Evolutionary conservation across 768 basidiomycete genomes (phyloP).

Genomic region (Boletus rex-veris): DNA sequence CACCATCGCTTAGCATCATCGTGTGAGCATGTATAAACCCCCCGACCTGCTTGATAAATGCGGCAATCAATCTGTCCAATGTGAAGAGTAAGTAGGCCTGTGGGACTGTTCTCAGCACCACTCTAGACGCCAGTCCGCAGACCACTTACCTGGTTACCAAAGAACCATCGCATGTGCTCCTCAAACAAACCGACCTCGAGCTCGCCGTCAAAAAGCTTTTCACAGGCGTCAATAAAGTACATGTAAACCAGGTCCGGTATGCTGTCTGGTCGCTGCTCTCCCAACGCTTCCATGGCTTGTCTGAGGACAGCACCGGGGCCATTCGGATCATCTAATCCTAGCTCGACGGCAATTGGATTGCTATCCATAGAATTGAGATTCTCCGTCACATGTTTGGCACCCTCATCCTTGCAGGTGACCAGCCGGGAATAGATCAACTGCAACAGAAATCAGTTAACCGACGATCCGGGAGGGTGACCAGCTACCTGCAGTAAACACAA

Average conservation of each 20-base stretch:
- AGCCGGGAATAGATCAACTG: constrained; percentile 90
- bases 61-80: constrained; percentile 85
- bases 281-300: constrained; percentile 62
- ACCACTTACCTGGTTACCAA: constrained; percentile 70
- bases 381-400: constrained; percentile 63
- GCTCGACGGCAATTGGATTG: constrained; percentile 78
- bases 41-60: constrained; percentile 85
- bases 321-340: constrained; percentile 83
- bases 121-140: neutral
- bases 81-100: constrained; percentile 93
- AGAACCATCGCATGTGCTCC: constrained; percentile 94
- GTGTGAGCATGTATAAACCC: neutral
- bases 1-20: constrained; percentile 9
- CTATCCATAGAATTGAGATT: constrained; percentile 63
- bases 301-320: constrained; percentile 63
- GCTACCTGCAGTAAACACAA: constrained; percentile 82
- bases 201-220: constrained; percentile 91
- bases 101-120: constrained; percentile 28
- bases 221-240: constrained; percentile 86
- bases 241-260: constrained; percentile 74
- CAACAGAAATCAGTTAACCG: constrained; percentile 4
- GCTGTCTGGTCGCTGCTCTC: constrained; percentile 44
- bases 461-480: constrained; percentile 1
- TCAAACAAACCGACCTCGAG: constrained; percentile 91
- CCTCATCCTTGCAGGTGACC: constrained; percentile 78